Evolutionary conservation across 1,284 basidiomycete genomes (phyloP), one percentile per base, ranked within the genome.

Genomic region (Boletellus dicymbophilus): DNA sequence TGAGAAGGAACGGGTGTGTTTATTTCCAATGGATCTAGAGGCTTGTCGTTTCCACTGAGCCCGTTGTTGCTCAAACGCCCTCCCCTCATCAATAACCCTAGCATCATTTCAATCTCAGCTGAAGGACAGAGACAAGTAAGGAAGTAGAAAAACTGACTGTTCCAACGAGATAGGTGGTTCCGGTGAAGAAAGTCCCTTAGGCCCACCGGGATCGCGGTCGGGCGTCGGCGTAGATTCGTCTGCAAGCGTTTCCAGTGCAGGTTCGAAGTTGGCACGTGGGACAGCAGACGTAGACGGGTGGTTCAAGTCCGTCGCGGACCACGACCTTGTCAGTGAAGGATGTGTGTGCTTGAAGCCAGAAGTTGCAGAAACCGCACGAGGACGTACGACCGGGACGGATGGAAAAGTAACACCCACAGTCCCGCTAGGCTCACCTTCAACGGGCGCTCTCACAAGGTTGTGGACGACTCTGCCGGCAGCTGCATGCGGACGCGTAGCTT

Each of bases 31-130:
- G 1, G 87, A 88, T 28, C 69, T 72, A 0, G 72, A 70, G 1
- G 88, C 88, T 55, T 84, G 76, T 7, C 66, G 60, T 58, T 84
- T 80, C 88, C 88, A 90, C 51, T 74, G 69, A 44, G 77, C 74
- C 21, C 88, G 81, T 54, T 90, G 80, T 48, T 72, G 71, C 21
- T 82, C 76, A 13, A 90, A 74, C 45, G 72, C 70, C 48, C 79
- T 71, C 13, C 81, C 79, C 54, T 88, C 83, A 53, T 79, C 78
- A 8, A 90, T 68, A 21, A 89, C 86, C 58, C 88, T 90, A 47
- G 16, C 16, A 53, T 43, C 6, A 18, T 30, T 34, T 3, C 18
- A 4, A 22, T 1, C 6, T 61, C 1, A 54, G 30, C 8, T 12
- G 22, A 38, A 25, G 49, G 9, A 21, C 38, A 43, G n/a, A 37